Conservation (phyloP, 2,329 filamentous ascomycete genomes). For the Grosmannia huntii region DNA sequence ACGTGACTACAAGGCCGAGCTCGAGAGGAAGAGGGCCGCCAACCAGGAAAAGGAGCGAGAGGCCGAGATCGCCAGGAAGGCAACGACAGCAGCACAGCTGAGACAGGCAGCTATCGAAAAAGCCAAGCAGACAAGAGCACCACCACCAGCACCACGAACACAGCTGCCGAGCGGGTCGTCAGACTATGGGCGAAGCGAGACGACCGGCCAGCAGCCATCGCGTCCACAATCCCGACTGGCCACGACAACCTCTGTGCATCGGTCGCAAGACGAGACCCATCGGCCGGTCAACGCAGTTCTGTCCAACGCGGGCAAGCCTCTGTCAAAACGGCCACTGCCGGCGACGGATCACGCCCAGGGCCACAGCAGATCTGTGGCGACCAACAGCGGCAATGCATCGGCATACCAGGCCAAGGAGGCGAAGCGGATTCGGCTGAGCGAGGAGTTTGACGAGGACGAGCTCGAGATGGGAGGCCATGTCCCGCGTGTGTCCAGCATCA, state of each 20-base stretch:
- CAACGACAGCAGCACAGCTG: constrained; percentile 34
- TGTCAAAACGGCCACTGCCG: constrained; percentile 61
- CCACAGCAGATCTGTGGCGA: constrained; percentile 5
- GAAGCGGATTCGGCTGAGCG: constrained; percentile 70
- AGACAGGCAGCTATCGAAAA: constrained; percentile 51
- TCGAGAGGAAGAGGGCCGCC: constrained; percentile 62
- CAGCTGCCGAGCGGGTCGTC: constrained; percentile 36
- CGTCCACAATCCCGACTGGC: constrained; percentile 47
- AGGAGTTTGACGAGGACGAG: constrained; percentile 52
- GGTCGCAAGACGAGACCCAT: constrained; percentile 43
- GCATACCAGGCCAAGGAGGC: constrained; percentile 56
- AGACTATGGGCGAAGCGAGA: constrained; percentile 26
- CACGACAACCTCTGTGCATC: constrained; percentile 31
- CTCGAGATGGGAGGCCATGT: constrained; percentile 40
- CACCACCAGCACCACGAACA: constrained; percentile 44
- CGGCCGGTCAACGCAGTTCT: constrained; percentile 48
- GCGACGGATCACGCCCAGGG: constrained; percentile 1
- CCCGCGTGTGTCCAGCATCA: constrained; percentile 46
- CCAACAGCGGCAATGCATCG: constrained; percentile 28
- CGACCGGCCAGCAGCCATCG: constrained; percentile 16
- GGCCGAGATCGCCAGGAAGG: constrained; percentile 43
- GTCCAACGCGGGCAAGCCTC: constrained; percentile 54
- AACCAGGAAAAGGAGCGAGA: constrained; percentile 42
- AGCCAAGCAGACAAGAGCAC: constrained; percentile 51
- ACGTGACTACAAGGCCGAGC: constrained; percentile 67